phyloP scores from a whole-genome alignment of 148 eudicot species.

The Nyssa sinensis region DNA sequence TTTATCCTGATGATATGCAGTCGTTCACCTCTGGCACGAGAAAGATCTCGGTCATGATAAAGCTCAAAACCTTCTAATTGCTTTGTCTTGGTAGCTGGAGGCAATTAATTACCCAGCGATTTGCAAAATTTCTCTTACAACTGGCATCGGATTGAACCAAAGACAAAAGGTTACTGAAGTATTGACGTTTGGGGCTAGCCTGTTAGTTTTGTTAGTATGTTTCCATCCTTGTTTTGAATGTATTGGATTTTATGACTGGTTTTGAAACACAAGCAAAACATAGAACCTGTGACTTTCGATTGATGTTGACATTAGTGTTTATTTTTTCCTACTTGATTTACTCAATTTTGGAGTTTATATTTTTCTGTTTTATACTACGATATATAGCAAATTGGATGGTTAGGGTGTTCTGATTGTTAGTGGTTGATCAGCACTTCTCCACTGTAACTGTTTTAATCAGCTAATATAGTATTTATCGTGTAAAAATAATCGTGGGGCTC shows the following conservation, averaged over 20 bases:
- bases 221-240: not conserved
- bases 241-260: not conserved
- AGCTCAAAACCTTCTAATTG: not conserved
- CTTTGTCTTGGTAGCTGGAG: not conserved
- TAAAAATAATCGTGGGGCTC: too few relatives aligned
- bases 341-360: too few relatives aligned
- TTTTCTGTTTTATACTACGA: too few relatives aligned
- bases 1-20: too few relatives aligned
- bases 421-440: too few relatives aligned
- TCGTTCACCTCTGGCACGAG: constrained; percentile 32
- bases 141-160: not conserved
- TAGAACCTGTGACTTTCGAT: not conserved
- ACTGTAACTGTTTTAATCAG: too few relatives aligned
- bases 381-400: too few relatives aligned
- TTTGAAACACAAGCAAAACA: not conserved
- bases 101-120: not conserved
- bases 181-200: not conserved
- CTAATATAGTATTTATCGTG: too few relatives aligned
- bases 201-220: not conserved
- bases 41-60: constrained; percentile 44
- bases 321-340: too few relatives aligned
- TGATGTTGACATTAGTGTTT: not conserved
- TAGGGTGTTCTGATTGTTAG: too few relatives aligned
- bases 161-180: not conserved
- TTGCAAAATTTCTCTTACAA: not conserved